Conservation (phyloP, 148 eudicot genomes). For the Rhododendron kiyosumense region DNA sequence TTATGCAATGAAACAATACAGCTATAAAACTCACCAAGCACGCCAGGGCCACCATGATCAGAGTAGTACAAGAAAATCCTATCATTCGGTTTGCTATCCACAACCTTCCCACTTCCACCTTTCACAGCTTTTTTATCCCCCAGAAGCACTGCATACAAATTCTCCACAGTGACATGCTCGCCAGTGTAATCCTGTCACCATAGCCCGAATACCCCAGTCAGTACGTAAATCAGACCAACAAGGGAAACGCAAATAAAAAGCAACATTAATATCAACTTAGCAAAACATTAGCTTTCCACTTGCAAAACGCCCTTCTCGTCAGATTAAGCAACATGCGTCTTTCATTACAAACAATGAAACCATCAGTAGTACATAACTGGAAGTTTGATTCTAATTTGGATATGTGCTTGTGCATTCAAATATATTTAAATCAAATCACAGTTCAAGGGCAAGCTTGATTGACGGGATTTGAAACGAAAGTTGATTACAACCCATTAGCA, state of each 20-base stretch:
- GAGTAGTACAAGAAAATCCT: constrained; percentile 48
- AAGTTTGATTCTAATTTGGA: not conserved
- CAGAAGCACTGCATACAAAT: constrained; percentile 43
- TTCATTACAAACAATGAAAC: not conserved
- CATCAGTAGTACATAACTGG: not conserved
- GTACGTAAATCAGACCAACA: not conserved
- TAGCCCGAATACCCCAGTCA: not conserved
- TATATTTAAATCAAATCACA: not conserved
- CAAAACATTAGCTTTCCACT: not conserved
- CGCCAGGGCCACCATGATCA: constrained; percentile 61
- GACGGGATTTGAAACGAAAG: not conserved
- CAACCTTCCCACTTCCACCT: constrained; percentile 64
- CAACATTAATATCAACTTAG: not conserved
- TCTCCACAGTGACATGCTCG: constrained; percentile 30
- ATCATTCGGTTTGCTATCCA: constrained; percentile 45
- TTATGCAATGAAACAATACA: constrained; percentile 19
- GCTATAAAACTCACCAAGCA: constrained; percentile 42
- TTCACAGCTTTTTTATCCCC: constrained; percentile 38
- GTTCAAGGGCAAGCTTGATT: not conserved
- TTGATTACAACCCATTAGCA: not conserved
- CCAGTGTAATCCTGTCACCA: constrained; percentile 47
- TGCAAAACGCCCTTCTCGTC: not conserved
- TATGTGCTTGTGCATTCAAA: not conserved
- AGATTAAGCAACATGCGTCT: not conserved
- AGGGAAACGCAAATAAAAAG: not conserved